A percentile compares a stretch with the other conserved stretches of the same genome.
Conservation (phyloP, 1,139 yeast genomes). For the Eremothecium cymbalariae region DNA sequence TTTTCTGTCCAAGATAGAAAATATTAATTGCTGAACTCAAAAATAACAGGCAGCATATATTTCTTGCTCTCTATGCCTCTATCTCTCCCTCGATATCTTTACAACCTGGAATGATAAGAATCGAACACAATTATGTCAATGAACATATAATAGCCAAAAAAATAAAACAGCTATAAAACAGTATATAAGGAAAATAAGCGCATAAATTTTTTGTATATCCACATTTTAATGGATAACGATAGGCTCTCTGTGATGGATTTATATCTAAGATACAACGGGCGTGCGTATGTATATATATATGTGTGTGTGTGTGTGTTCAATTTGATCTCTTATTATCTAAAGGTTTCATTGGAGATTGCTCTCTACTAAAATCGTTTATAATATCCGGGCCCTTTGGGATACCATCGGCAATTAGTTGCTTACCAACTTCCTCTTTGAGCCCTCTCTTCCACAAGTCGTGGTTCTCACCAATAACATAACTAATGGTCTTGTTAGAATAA, state of each 20-base stretch:
- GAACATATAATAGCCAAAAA: no score
- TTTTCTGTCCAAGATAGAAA: background rate
- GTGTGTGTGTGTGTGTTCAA: no score
- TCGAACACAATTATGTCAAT: no score
- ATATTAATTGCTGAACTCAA: background rate
- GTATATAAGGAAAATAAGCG: no score
- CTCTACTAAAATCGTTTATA: constrained; percentile 1
- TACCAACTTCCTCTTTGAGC: constrained; percentile 20
- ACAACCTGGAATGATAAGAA: no score
- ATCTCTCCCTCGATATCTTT: background rate
- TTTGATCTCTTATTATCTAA: no score
- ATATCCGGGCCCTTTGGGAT: constrained; percentile 18
- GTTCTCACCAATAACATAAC: constrained; percentile 63
- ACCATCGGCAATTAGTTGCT: constrained; percentile 25
- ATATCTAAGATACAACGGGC: no score
- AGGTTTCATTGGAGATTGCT: constrained; percentile 1
- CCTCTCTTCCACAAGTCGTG: constrained; percentile 62
- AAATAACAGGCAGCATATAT: background rate
- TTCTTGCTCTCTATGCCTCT: background rate
- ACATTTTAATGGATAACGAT: no score
- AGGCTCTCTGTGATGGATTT: no score
- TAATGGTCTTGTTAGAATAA: constrained; percentile 40
- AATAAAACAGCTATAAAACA: no score
- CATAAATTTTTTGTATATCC: no score
- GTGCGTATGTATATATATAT: no score